Percentiles rank a stretch among this genome's conserved stretches.
These are phyloP conservation scores for Curvularia spicifera DNA, from an alignment of 2,329 filamentous ascomycete species.

Conservation along the genomic window DNA sequence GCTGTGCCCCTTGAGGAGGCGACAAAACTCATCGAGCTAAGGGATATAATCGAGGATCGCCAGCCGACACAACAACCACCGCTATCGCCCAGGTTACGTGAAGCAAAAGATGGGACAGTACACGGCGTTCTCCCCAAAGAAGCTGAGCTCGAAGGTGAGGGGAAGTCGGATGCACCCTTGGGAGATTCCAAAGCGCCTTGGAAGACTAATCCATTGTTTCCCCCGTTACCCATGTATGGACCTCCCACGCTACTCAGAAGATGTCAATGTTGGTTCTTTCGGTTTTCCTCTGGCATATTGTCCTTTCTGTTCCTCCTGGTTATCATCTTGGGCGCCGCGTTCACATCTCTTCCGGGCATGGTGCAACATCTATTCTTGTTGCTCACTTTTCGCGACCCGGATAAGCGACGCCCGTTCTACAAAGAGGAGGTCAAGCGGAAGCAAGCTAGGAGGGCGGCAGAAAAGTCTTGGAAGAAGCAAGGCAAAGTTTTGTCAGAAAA, in stretches of 20 bases:
- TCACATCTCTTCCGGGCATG: conserved; percentile 67
- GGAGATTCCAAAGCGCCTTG: conserved; percentile 63
- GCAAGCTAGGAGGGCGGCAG: conserved; percentile 62
- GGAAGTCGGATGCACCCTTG: conserved; percentile 56
- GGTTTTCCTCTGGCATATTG: conserved; percentile 72
- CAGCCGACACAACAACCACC: conserved; percentile 41
- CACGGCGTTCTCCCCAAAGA: conserved; percentile 44
- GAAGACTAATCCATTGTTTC: conserved; percentile 81
- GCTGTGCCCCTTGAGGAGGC: conserved; percentile 74
- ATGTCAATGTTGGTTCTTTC: conserved; percentile 70
- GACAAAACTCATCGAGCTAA: conserved; percentile 70
- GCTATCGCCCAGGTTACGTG: conserved; percentile 39
- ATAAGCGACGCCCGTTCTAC: conserved; percentile 69
- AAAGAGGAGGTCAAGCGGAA: conserved; percentile 71
- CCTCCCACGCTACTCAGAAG: conserved; percentile 71
- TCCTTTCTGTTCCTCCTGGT: conserved; percentile 78
- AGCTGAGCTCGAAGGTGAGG: conserved; percentile 43
- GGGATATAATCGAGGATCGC: conserved; percentile 57
- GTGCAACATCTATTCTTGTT: conserved; percentile 59
- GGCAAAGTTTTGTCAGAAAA: conserved; percentile 47
- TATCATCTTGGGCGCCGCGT: conserved; percentile 76
- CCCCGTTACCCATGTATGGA: conserved; percentile 81
- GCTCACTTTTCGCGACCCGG: conserved; percentile 66
- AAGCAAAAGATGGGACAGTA: conserved; percentile 53
- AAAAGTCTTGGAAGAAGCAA: conserved; percentile 65